These are phyloP conservation scores for Candida coquimbonensis DNA, from an alignment of 805 yeast genomes.

Conservation along the genomic window DNA sequence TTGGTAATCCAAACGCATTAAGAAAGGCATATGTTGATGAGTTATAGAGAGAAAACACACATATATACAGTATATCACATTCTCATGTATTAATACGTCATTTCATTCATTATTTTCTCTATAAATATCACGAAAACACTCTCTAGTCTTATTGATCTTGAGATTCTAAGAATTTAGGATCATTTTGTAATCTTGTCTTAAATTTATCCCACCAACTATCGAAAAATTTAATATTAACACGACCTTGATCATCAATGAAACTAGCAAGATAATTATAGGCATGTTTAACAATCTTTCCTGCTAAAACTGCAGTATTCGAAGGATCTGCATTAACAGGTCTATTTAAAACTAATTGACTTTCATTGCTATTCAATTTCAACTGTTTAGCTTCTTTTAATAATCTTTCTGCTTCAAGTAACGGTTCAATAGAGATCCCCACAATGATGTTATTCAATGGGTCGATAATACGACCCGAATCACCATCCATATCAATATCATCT, in stretches of 20 bases:
- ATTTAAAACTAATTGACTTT: slow-evolving; percentile 17
- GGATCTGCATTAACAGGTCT: slow-evolving; percentile 18
- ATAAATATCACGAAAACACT: no score
- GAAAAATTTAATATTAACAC: slow-evolving; percentile 79
- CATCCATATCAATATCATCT: slow-evolving; percentile 53
- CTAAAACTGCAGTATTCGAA: slow-evolving; percentile 48
- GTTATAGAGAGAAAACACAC: slow-evolving; percentile 18
- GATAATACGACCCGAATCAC: slow-evolving; percentile 24
- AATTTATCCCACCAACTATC: slow-evolving; percentile 96
- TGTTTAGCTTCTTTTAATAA: slow-evolving; percentile 38
- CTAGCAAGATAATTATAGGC: slow-evolving; percentile 89
- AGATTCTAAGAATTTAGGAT: slow-evolving; percentile 73
- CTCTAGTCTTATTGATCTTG: slow-evolving; percentile 5
- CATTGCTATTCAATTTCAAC: slow-evolving; percentile 8
- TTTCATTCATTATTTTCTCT: neutral
- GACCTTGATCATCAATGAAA: slow-evolving; percentile 73
- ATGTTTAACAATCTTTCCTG: slow-evolving; percentile 82
- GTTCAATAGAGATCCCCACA: slow-evolving; percentile 90
- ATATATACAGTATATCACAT: neutral
- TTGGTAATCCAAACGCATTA: slow-evolving; percentile 71
- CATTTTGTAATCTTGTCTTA: slow-evolving; percentile 62
- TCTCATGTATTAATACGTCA: neutral
- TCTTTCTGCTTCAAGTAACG: slow-evolving; percentile 56
- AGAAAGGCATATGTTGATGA: slow-evolving; percentile 56
- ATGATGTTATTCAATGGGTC: slow-evolving; percentile 27